Evolutionary conservation across 1,284 basidiomycete species (phyloP).

Genomic region (Moesziomyces aphidis): DNA sequence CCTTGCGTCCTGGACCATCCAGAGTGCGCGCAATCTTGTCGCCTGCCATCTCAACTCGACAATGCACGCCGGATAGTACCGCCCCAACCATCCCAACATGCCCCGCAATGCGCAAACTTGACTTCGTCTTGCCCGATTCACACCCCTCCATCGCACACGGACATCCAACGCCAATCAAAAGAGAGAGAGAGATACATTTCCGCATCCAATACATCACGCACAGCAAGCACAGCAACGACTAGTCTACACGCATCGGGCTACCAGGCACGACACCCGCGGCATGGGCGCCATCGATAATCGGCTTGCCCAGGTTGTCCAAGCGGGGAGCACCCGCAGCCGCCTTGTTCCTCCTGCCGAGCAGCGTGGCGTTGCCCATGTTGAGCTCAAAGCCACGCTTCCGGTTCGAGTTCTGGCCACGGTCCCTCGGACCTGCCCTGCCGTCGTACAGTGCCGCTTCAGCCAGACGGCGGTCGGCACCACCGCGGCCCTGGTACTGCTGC

Average conservation of each 20-base stretch:
- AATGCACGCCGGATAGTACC: too few species aligned
- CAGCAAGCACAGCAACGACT: not conserved
- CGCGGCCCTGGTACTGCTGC: slow-evolving; percentile 62
- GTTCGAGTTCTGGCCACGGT: slow-evolving; percentile 48
- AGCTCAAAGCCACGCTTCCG: slow-evolving; percentile 61
- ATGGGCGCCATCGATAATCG: slow-evolving; percentile 42
- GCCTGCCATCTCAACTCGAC: too few species aligned
- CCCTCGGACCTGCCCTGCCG: slow-evolving; percentile 58
- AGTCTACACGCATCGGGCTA: slow-evolving; percentile 57
- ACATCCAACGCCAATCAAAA: too few species aligned
- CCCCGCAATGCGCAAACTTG: too few species aligned
- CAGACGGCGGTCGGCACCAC: slow-evolving; percentile 58
- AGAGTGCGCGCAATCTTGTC: too few species aligned
- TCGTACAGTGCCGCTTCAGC: slow-evolving; percentile 68
- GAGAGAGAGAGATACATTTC: not conserved
- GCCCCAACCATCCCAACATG: too few species aligned
- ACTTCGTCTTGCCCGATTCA: too few species aligned
- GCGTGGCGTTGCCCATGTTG: slow-evolving; percentile 63
- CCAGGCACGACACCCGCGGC: slow-evolving; percentile 51
- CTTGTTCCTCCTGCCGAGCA: slow-evolving; percentile 61
- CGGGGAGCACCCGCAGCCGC: slow-evolving; percentile 18
- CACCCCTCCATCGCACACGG: not conserved
- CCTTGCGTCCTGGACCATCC: too few species aligned
- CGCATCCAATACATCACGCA: not conserved
- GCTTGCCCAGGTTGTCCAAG: slow-evolving; percentile 39